Conservation (phyloP, 164 flowering plant species). For the Santalum album region DNA sequence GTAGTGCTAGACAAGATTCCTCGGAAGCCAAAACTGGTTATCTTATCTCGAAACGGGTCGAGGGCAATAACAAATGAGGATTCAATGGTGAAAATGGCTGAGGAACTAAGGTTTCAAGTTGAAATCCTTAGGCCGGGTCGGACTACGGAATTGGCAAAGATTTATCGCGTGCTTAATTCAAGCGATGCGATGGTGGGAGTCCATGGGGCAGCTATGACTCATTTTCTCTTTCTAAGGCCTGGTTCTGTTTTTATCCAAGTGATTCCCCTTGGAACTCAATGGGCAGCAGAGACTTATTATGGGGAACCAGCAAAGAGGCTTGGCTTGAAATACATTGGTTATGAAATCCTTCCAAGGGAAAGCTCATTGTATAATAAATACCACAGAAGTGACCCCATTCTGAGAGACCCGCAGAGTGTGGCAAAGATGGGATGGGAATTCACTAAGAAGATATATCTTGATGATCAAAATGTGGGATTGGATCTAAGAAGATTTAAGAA, state of each 20-base stretch:
- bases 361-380: constrained; percentile 69
- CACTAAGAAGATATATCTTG: constrained; percentile 79
- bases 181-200: constrained; percentile 89
- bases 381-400: constrained; percentile 49
- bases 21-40: constrained; percentile 52
- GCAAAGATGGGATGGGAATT: constrained; percentile 68
- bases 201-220: constrained; percentile 98
- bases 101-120: constrained; percentile 64
- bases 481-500: constrained; percentile 53
- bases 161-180: constrained; percentile 60
- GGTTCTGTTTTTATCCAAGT: constrained; percentile 70
- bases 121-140: constrained; percentile 50
- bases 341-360: constrained; percentile 58
- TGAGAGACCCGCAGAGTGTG: constrained; percentile 56
- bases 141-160: constrained; percentile 66
- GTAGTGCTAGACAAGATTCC: constrained; percentile 1
- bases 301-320: constrained; percentile 76
- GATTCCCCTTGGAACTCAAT: constrained; percentile 72
- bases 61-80: constrained; percentile 63
- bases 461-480: constrained; percentile 66
- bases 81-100: constrained; percentile 49
- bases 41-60: constrained; percentile 67
- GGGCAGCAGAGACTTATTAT: constrained; percentile 88
- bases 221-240: constrained; percentile 76
- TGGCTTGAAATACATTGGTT: constrained; percentile 69